These are phyloP conservation scores for Clarireedia paspali DNA, from an alignment of 2,329 filamentous ascomycete genomes.

Conservation along the genomic window DNA sequence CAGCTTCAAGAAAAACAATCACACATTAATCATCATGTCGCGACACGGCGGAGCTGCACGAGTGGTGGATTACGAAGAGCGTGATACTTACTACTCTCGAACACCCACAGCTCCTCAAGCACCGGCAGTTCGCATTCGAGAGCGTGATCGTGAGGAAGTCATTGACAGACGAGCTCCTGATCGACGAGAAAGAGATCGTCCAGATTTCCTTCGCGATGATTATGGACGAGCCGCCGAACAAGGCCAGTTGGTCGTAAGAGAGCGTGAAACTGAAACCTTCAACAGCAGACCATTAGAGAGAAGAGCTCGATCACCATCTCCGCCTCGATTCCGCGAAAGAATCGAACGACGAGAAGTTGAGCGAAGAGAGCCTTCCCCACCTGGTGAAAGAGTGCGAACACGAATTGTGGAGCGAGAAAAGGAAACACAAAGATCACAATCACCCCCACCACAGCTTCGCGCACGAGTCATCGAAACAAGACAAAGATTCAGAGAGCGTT, in stretches of 20 bases:
- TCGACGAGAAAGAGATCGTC: constrained; percentile 16
- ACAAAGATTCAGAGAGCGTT: constrained; percentile 23
- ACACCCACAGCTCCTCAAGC: constrained; percentile 16
- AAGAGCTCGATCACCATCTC: constrained; percentile 25
- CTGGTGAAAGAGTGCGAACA: constrained; percentile 11
- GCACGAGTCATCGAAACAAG: constrained; percentile 26
- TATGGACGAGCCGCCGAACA: constrained; percentile 17
- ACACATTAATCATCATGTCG: constrained; percentile 13
- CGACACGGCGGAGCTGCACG: constrained; percentile 14
- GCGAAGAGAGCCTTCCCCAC: constrained; percentile 18
- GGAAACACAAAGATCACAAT: constrained; percentile 20
- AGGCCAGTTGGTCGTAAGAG: constrained; percentile 25
- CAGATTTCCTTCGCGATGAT: constrained; percentile 27
- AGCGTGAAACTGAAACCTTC: constrained; percentile 24
- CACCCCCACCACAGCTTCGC: constrained; percentile 23
- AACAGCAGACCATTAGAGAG: constrained; percentile 20
- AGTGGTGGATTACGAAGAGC: constrained; percentile 20
- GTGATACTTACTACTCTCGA: constrained; percentile 21
- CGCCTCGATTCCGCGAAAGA: constrained; percentile 23
- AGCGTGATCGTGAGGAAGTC: constrained; percentile 25
- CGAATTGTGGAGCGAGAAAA: constrained; percentile 23
- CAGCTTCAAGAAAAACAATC: constrained; percentile 56
- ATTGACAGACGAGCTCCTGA: constrained; percentile 20
- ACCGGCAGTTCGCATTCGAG: constrained; percentile 19
- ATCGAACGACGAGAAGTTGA: constrained; percentile 15